phyloP scores from a whole-genome alignment of 2,329 filamentous ascomycete genomes.

The Dothideomycetes sp. region DNA sequence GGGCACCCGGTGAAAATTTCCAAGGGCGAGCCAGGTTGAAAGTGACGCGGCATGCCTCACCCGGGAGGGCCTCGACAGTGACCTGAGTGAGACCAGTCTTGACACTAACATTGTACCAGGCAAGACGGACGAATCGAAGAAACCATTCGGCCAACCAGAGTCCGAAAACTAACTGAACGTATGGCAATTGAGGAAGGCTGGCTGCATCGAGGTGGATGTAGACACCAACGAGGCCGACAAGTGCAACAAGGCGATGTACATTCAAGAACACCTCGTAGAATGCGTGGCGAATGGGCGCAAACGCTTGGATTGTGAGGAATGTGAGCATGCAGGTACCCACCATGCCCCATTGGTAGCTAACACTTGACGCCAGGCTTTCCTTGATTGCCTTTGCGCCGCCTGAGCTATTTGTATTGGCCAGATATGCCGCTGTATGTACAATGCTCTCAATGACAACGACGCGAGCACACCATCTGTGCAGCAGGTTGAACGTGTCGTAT shows the following conservation, averaged over 20 bases:
- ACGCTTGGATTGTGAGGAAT: slow-evolving; percentile 56
- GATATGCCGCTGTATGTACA: slow-evolving; percentile 63
- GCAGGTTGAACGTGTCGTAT: slow-evolving; percentile 92
- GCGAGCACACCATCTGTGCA: slow-evolving; percentile 75
- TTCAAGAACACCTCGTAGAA: slow-evolving; percentile 97
- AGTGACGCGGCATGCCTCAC: slow-evolving; percentile 50
- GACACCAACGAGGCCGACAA: slow-evolving; percentile 57
- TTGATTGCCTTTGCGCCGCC: slow-evolving; percentile 51
- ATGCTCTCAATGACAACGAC: slow-evolving; percentile 60
- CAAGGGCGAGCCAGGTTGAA: slow-evolving; percentile 46
- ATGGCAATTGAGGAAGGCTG: slow-evolving; percentile 56
- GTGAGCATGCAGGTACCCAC: slow-evolving; percentile 50
- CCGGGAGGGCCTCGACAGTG: slow-evolving; percentile 47
- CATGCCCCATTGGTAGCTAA: slow-evolving; percentile 56
- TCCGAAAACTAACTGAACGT: slow-evolving; percentile 61
- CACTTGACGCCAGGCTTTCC: slow-evolving; percentile 42
- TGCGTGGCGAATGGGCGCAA: slow-evolving; percentile 76
- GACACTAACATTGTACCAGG: slow-evolving; percentile 43
- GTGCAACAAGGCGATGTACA: slow-evolving; percentile 66
- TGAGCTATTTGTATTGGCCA: slow-evolving; percentile 46
- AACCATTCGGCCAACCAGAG: slow-evolving; percentile 63
- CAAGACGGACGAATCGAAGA: slow-evolving; percentile 36
- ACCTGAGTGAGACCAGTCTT: slow-evolving; percentile 39
- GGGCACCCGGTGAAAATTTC: slow-evolving; percentile 43
- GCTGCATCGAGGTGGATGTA: slow-evolving; percentile 69